Evolutionary conservation across 129 eudicot genomes (phyloP).

Genomic region (Escallonia rubra): DNA sequence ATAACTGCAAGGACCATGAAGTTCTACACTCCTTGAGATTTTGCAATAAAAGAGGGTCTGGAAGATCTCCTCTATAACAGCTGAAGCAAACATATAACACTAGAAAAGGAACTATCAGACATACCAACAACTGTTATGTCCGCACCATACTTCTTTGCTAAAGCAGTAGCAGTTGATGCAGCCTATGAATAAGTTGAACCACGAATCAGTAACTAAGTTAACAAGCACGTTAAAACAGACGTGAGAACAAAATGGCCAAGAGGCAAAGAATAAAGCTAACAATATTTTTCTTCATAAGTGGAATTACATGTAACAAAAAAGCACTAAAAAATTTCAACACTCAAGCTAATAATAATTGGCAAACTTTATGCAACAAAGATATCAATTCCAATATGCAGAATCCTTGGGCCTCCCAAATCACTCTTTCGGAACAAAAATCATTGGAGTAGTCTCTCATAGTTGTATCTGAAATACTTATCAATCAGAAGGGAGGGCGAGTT

Average conservation of each 20-base stretch:
- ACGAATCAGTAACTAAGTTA: not conserved
- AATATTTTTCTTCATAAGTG: too few species aligned
- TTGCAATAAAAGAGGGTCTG: slow-evolving; percentile 1
- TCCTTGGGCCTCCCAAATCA: too few species aligned
- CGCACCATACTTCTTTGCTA: slow-evolving; percentile 97
- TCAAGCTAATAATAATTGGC: too few species aligned
- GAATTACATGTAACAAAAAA: too few species aligned
- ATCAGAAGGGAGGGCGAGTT: too few species aligned
- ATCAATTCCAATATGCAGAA: too few species aligned
- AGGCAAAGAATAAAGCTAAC: too few species aligned
- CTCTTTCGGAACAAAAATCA: too few species aligned
- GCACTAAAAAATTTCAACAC: too few species aligned
- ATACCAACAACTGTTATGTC: slow-evolving; percentile 94
- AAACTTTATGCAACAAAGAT: too few species aligned
- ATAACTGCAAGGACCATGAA: slow-evolving; percentile 57
- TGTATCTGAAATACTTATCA: too few species aligned
- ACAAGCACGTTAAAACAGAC: slow-evolving; percentile 2
- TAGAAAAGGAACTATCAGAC: slow-evolving; percentile 5
- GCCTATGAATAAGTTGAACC: slow-evolving; percentile 43
- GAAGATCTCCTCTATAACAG: not conserved
- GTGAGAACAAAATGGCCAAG: not conserved
- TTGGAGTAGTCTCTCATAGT: too few species aligned
- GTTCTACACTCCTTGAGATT: slow-evolving; percentile 3
- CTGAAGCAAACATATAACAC: not conserved
- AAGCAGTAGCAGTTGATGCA: slow-evolving; percentile 82